Evolutionary conservation across 306 rosid genomes (phyloP), one percentile per base, ranked within the genome.

Genomic region (Parietaria judaica): DNA sequence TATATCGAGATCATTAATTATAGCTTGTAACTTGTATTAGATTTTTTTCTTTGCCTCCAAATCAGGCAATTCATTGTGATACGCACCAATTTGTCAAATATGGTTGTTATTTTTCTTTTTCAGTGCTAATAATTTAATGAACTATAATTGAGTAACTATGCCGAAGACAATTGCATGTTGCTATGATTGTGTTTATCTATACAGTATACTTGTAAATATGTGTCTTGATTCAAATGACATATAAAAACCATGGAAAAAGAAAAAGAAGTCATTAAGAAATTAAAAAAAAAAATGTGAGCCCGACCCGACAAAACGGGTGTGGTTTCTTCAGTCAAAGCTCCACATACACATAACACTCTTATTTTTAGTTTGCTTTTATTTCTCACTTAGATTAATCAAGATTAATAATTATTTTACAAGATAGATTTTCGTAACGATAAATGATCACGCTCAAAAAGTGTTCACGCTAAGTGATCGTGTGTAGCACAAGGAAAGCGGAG

Each of bases 281-380:
- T 31, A 15, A 15, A 47, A 58, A 14, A 58, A 6, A 31, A 15
- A 15, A 41, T n/a, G 52, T 14, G 52, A 37, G 65, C 16, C 48
- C 9, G 48, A 60, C 13, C 52, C 38, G 52, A 23, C 54, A 62
- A 23, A 35, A 62, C 3, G 41, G 66, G 44, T 43, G 64, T 41
- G 52, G 52, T 45, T n/a, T 7, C 44, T 41, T 12, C 44, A 43
- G 64, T 62, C 66, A 62, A 62, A 62, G 66, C 66, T 17, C 56
- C 47, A 14, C 51, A 52, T 23, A 49, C 66, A 62, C 37, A 7
- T 37, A 23, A 23, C 31, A 23, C 31, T 23, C 31, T 23, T n/a
- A n/a, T n/a, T n/a, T 23, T 23, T 23, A 23, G 31, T n/a, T n/a
- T n/a, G n/a, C n/a, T n/a, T n/a, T n/a, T n/a, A n/a, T n/a, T n/a